A percentile compares a stretch with the other conserved stretches of the same genome.
These are phyloP conservation scores for Cavenderia fasciculata DNA, from an alignment of 78 protist species.

Conservation along the genomic window DNA sequence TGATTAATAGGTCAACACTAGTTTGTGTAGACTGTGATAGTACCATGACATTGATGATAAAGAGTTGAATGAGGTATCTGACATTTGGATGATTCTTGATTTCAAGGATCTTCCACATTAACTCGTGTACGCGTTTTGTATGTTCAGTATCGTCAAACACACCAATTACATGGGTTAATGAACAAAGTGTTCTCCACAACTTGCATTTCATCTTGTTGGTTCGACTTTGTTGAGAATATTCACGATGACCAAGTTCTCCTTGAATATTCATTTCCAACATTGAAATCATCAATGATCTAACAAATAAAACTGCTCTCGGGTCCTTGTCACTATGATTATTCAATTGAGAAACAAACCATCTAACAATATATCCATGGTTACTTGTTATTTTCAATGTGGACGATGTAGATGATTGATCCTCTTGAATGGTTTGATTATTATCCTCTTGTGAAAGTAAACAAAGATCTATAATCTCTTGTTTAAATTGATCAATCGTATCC, in stretches of 20 bases:
- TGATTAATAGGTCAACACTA: neutral
- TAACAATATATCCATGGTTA: constrained; percentile 69
- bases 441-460: constrained; percentile 52
- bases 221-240: constrained; percentile 58
- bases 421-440: neutral
- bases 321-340: neutral
- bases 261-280: constrained; percentile 23
- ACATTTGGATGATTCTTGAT: constrained; percentile 64
- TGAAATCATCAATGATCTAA: constrained; percentile 20
- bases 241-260: constrained; percentile 37
- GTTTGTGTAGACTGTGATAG: neutral
- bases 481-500: constrained; percentile 1
- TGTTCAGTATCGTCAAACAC: neutral
- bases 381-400: constrained; percentile 6
- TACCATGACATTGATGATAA: constrained; percentile 44
- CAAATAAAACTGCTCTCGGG: neutral
- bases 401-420: neutral
- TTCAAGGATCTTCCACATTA: constrained; percentile 64
- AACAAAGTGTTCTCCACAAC: constrained; percentile 62
- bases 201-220: constrained; percentile 53
- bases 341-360: constrained; percentile 51
- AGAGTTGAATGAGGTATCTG: constrained; percentile 59
- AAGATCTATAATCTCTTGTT: constrained; percentile 47
- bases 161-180: constrained; percentile 20
- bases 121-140: neutral